Percentiles rank a stretch among this genome's conserved stretches.
phyloP scores from a whole-genome alignment of 225 moss, liverwort and hornwort species.

The Asterella californica region DNA sequence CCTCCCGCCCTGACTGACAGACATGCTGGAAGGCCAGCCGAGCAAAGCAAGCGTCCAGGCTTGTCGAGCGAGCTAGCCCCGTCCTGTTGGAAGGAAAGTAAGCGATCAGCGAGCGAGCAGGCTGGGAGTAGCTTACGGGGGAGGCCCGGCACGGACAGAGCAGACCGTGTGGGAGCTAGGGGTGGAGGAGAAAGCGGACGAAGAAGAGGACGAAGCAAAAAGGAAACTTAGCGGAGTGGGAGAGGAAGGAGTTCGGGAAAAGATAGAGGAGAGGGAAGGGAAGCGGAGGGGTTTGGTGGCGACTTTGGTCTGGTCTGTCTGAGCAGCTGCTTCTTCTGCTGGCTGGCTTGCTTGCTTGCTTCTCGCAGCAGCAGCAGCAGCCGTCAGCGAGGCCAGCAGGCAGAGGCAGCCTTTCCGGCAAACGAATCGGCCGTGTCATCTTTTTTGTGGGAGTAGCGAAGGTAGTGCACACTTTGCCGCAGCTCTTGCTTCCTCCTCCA shows the following conservation, averaged over 20 bases:
- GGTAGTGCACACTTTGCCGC: not conserved
- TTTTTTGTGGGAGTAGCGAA: not conserved
- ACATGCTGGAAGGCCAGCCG: conserved; percentile 3
- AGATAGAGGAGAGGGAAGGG: not conserved
- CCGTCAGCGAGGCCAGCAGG: not conserved
- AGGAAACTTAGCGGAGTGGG: no score
- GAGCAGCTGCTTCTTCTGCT: not conserved
- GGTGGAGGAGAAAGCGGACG: not conserved
- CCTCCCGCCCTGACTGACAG: not conserved
- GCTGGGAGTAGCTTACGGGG: not conserved
- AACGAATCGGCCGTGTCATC: conserved; percentile 6
- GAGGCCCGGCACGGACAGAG: not conserved
- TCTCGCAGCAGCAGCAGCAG: not conserved
- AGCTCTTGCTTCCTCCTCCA: not conserved
- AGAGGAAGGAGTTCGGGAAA: not conserved
- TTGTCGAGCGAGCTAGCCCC: not conserved
- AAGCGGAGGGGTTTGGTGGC: not conserved
- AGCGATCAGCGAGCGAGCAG: not conserved
- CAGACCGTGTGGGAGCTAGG: not conserved
- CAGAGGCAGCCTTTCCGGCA: conserved; percentile 6
- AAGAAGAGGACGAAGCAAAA: not conserved
- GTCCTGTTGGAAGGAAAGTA: not conserved
- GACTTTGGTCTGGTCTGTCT: not conserved
- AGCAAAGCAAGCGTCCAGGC: not conserved
- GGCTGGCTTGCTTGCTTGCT: not conserved